Base-by-base conservation (phyloP, 2,329 filamentous ascomycete species). In the Neonectria magnoliae region DNA sequence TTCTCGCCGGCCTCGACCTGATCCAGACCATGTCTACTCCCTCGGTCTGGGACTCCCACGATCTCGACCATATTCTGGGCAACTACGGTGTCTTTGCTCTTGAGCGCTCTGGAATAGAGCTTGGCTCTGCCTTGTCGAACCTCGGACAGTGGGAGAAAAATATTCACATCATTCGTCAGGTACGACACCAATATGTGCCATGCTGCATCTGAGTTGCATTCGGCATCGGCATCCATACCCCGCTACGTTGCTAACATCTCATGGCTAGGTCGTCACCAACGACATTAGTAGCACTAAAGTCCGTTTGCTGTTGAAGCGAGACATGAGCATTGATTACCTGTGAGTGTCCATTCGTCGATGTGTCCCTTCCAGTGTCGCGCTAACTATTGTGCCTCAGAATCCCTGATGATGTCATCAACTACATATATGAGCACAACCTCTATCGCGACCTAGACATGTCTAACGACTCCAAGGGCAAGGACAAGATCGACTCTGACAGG, bases 91-190 rank as follows among this genome's bases (percentile, higher is more conserved):
- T 91, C 31, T 94, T 97, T 77, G 92, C 95, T 64, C 87, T 97
- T n/a, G 92, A 98, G 83, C 89, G 95, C 65, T 90, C 90, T 44
- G 94, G 94, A 47, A 97, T 93, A 22, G 93, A 97, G 74, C 91
- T 97, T 54, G 92, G 97, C 67, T 92, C 97, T 75, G 94, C 94
- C 2, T 84, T 97, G 50, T 90, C 91, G n/a, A 91, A 88, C 48
- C 83, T 97, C 51, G 90, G 93, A 76, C 87, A 89, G 65, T 98
- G 91, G 88, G 90, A 93, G 74, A 88, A 94, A 72, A 96, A 97
- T 71, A 90, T 97, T 66, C 90, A 93, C 75, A 91, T 97, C 58
- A 95, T 97, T 68, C 91, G 93, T 61, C 77, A 79, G 72, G 77
- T 77, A 66, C 57, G 64, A 65, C 58, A 22, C 36, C 13, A 8